Evolutionary conservation across 176 grass and related monocot genomes (phyloP), one percentile per base, ranked within the genome.

Genomic region (Oryza glaberrima): DNA sequence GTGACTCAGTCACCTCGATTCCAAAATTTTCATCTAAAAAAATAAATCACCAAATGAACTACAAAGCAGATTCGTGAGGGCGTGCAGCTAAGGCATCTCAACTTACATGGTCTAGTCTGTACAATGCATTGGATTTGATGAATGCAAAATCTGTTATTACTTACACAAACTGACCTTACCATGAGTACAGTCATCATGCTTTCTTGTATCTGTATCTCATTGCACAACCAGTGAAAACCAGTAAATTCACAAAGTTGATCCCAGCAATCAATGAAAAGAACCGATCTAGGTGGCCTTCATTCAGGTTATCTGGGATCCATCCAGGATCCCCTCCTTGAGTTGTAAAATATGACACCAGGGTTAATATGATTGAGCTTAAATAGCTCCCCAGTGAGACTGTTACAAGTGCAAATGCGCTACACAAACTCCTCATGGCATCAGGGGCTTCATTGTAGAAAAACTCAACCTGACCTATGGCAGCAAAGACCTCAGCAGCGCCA

Each of bases 251-350:
- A 65, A 90, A 73, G 68, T 90, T 94, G 68, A 95, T 88, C 38
- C 66, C 95, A 65, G 88, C 82, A 81, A 98, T 85, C 67, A 98
- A 88, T 89, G 87, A 98, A 86, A 98, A 98, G 87, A 95, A 98
- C n/a, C 86, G 84, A 70, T 95, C 95, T 5, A 98, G 90, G 75
- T 92, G 92, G 40, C 95, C 95, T 87, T 98, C 89, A 11, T 98
- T 97, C 66, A 97, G 79, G 28, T 92, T 92, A 83, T 94, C 92
- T 5, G 92, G 95, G 54, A 97, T 97, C 95, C 95, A 94, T 65
- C 95, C 95, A 43, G 80, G 77, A 73, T 86, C 44, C 20, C 92
- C 90, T 80, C 88, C 90, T 47, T 67, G 72, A 61, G 90, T 93
- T 6, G 95, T 98, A 76, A 93, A 46, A 66, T 88, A 84, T 3